phyloP scores from a whole-genome alignment of 805 yeast genomes.

The Candida manassasensis region DNA sequence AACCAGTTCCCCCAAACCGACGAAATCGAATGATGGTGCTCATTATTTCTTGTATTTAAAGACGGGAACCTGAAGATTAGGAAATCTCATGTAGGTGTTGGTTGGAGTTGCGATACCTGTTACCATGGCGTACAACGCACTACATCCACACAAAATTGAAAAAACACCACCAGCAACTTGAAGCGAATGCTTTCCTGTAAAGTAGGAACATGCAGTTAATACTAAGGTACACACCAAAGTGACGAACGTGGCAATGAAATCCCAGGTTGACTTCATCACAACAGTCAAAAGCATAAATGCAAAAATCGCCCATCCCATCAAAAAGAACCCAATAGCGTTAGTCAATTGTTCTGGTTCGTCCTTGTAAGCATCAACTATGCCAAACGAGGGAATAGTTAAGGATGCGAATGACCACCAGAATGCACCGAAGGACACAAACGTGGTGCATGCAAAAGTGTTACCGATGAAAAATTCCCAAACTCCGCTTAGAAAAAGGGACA shows the following conservation, averaged over 20 bases:
- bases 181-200: constrained; percentile 37
- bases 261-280: constrained; percentile 47
- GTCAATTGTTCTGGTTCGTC: constrained; percentile 37
- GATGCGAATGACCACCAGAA: constrained; percentile 51
- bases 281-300: constrained; percentile 53
- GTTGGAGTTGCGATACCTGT: constrained; percentile 55
- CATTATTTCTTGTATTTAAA: too few species aligned
- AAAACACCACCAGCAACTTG: constrained; percentile 57
- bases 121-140: constrained; percentile 58
- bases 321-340: constrained; percentile 54
- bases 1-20: too few species aligned
- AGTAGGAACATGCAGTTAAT: constrained; percentile 48
- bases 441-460: constrained; percentile 54
- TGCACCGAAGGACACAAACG: constrained; percentile 50
- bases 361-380: constrained; percentile 44
- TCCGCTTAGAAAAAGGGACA: constrained; percentile 47
- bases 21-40: too few species aligned
- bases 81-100: constrained; percentile 53
- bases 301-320: constrained; percentile 62
- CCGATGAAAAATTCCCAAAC: constrained; percentile 47
- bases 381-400: constrained; percentile 51
- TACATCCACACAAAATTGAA: constrained; percentile 49
- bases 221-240: constrained; percentile 53
- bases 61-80: constrained; percentile 36
- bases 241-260: constrained; percentile 49